phyloP scores from a whole-genome alignment of 83 land plant genomes.

The Thuja plicata region DNA sequence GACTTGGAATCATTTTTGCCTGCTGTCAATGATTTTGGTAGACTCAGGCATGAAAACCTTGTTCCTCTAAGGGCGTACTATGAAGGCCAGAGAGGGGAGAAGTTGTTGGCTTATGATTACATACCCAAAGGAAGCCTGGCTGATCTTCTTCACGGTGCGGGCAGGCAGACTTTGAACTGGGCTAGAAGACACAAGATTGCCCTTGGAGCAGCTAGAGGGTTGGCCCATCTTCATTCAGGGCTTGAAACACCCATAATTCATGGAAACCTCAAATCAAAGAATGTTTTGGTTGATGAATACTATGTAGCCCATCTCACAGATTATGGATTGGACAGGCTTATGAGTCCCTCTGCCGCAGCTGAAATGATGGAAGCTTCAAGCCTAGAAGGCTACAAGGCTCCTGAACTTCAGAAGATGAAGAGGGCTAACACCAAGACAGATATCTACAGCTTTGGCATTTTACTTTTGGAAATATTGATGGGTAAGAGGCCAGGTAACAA shows the following conservation, averaged over 20 bases:
- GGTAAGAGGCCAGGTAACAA: constrained; percentile 23
- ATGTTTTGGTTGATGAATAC: constrained; percentile 26
- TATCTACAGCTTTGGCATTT: constrained; percentile 33
- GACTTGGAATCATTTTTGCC: constrained; percentile 17
- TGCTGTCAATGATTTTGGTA: constrained; percentile 22
- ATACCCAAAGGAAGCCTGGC: constrained; percentile 19
- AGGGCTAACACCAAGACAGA: constrained; percentile 28
- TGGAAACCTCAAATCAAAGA: constrained; percentile 36
- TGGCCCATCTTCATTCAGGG: constrained; percentile 30
- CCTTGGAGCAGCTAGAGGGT: constrained; percentile 30
- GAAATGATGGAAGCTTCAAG: constrained; percentile 26
- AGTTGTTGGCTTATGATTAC: constrained; percentile 29
- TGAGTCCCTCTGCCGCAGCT: constrained; percentile 20
- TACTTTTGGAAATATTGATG: constrained; percentile 26
- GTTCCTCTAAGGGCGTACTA: constrained; percentile 34
- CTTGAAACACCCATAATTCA: constrained; percentile 21
- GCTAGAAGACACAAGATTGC: constrained; percentile 31
- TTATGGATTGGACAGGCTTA: constrained; percentile 27
- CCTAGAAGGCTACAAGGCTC: constrained; percentile 28
- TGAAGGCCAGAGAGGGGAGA: constrained; percentile 27
- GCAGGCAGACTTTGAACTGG: constrained; percentile 25
- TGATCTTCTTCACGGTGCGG: constrained; percentile 26
- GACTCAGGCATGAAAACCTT: constrained; percentile 22
- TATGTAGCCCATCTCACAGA: constrained; percentile 27
- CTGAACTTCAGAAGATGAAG: constrained; percentile 25